Percentiles rank a stretch among this genome's conserved stretches.
Evolutionary conservation across 176 grass and related monocot species (phyloP).

Genomic region (Cymbopogon citratus): DNA sequence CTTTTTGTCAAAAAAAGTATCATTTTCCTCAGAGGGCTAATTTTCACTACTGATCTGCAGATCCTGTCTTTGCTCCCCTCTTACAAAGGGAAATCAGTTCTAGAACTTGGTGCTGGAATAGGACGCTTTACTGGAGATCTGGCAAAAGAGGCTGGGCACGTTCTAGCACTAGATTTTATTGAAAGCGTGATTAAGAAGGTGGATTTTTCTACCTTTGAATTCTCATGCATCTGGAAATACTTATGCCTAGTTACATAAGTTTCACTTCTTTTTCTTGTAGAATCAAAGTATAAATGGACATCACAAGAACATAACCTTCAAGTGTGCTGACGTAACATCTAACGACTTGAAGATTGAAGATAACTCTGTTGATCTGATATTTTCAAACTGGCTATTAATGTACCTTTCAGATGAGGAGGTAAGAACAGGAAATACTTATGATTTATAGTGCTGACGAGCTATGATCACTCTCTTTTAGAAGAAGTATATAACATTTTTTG

Average conservation of each 20-base stretch:
- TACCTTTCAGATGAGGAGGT: constrained; percentile 97
- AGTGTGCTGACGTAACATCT: constrained; percentile 91
- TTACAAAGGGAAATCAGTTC: constrained; percentile 67
- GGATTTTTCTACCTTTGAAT: background rate
- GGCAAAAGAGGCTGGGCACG: constrained; percentile 76
- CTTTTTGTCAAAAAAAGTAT: background rate
- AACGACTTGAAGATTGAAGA: constrained; percentile 58
- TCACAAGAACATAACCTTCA: constrained; percentile 69
- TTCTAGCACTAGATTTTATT: constrained; percentile 96
- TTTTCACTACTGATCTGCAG: constrained; percentile 34
- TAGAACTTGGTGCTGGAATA: constrained; percentile 94
- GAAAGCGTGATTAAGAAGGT: constrained; percentile 98
- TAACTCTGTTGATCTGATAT: constrained; percentile 86
- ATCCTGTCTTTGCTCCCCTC: constrained; percentile 76
- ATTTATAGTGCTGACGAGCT: background rate
- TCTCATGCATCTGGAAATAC: background rate
- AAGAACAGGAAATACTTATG: background rate
- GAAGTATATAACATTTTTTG: background rate
- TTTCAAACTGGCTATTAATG: constrained; percentile 97
- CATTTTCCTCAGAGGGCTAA: constrained; percentile 9
- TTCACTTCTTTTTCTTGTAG: constrained; percentile 42
- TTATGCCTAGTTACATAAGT: background rate
- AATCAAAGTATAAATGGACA: constrained; percentile 89
- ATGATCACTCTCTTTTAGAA: background rate
- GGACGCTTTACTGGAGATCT: constrained; percentile 91